phyloP scores from a whole-genome alignment of 164 flowering plant species.

The Paratinospora sagittata region DNA sequence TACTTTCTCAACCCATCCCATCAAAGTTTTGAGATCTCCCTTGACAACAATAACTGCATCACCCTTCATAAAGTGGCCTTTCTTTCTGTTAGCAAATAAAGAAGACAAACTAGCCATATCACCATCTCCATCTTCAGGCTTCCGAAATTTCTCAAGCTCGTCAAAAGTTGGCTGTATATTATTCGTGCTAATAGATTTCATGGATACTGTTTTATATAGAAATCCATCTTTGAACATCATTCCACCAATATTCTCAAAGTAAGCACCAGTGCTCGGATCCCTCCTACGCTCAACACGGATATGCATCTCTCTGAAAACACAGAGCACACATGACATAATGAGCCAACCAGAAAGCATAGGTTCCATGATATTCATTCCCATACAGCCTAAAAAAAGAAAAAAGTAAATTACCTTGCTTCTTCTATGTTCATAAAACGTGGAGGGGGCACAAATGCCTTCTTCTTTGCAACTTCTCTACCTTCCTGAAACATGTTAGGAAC shows the following conservation, averaged over 20 bases:
- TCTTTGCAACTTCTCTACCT: conserved; percentile 77
- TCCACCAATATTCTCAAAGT: conserved; percentile 63
- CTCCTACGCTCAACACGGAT: conserved; percentile 77
- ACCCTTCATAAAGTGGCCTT: conserved; percentile 94
- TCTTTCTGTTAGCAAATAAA: conserved; percentile 81
- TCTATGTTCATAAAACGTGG: conserved; percentile 83
- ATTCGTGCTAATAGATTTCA: conserved; percentile 73
- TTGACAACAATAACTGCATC: conserved; percentile 82
- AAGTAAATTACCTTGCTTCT: conserved; percentile 67
- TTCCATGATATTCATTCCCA: background rate
- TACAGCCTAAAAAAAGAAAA: background rate
- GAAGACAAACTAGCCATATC: conserved; percentile 65
- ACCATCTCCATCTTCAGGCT: conserved; percentile 70
- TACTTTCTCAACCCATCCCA: conserved; percentile 95
- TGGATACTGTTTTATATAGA: conserved; percentile 65
- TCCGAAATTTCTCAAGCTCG: conserved; percentile 86
- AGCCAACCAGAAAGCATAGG: background rate
- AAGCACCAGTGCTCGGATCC: conserved; percentile 64
- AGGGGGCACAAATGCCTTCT: conserved; percentile 90
- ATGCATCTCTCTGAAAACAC: conserved; percentile 57
- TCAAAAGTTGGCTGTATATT: conserved; percentile 85
- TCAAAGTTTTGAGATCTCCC: conserved; percentile 87
- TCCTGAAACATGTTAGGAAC: conserved; percentile 44
- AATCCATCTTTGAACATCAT: conserved; percentile 86
- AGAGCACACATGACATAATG: conserved; percentile 8